Evolutionary conservation across 805 yeast species (phyloP).

Genomic region (Suhomyces kilbournensis): DNA sequence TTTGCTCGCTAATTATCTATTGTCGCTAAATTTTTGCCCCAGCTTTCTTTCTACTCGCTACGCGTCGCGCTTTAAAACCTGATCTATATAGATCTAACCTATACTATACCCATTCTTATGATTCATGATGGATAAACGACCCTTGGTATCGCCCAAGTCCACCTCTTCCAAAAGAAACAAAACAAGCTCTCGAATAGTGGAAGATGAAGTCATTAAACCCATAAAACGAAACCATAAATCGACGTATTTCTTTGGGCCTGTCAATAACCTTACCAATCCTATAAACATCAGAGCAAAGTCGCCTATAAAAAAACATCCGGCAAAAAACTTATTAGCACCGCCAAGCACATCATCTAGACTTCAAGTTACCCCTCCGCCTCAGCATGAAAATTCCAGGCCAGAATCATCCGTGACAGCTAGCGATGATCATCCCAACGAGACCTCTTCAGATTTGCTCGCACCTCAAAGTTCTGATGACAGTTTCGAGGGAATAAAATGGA

Average conservation of each 20-base stretch:
- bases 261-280: slow-evolving; percentile 21
- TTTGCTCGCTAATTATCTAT: not conserved
- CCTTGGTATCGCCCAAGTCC: not conserved
- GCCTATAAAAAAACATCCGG: not conserved
- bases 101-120: not conserved
- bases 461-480: slow-evolving; percentile 37
- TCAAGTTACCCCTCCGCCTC: not conserved
- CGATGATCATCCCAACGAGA: not conserved
- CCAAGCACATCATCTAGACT: not conserved
- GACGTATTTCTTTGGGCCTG: slow-evolving; percentile 35
- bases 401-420: not conserved
- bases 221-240: slow-evolving; percentile 18
- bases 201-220: slow-evolving; percentile 9
- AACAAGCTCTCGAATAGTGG: not conserved
- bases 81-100: not conserved
- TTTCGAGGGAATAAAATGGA: slow-evolving; percentile 40
- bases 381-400: not conserved
- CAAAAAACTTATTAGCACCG: not conserved
- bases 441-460: not conserved
- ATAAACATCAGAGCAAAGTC: not conserved
- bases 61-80: not conserved
- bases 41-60: not conserved
- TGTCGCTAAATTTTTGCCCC: not conserved
- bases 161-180: not conserved
- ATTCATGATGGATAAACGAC: not conserved